Percentiles rank a stretch among this genome's conserved stretches.
These are phyloP conservation scores for Dryas alaskensis DNA, from an alignment of 306 rosid genomes.

Conservation along the genomic window DNA sequence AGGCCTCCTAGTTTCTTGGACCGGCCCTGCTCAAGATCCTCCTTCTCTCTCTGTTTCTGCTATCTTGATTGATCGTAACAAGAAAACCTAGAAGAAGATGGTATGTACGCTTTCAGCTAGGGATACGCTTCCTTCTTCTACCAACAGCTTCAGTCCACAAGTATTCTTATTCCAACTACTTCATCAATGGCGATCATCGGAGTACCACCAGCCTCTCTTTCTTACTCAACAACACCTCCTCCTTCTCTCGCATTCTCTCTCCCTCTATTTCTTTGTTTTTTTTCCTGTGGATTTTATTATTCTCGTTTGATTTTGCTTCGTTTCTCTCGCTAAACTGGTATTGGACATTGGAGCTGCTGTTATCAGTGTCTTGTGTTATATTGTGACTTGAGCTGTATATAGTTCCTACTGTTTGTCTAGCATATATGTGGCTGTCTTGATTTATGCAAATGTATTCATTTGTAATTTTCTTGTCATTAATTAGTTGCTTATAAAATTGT, in stretches of 20 bases:
- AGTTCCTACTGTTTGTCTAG: constrained; percentile 22
- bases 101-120: constrained; percentile 72
- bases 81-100: constrained; percentile 32
- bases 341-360: neutral
- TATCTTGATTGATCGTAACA: neutral
- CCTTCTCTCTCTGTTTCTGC: neutral
- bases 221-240: constrained; percentile 33
- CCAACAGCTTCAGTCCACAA: constrained; percentile 34
- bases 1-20: no score
- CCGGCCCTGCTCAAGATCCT: neutral
- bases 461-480: constrained; percentile 12
- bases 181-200: constrained; percentile 41
- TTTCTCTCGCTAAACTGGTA: neutral
- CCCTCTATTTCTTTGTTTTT: constrained; percentile 11
- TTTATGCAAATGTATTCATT: constrained; percentile 25
- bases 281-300: neutral
- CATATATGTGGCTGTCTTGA: constrained; percentile 18
- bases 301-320: neutral
- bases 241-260: constrained; percentile 46
- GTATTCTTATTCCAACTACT: constrained; percentile 12
- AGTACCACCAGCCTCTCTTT: constrained; percentile 34
- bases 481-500: constrained; percentile 11
- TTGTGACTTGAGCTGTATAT: constrained; percentile 31
- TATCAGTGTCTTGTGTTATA: neutral
- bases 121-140: constrained; percentile 58